Evolutionary conservation across 768 basidiomycete genomes (phyloP), one percentile per base, ranked within the genome.

Genomic region (Phlebiopsis flavidoalba): DNA sequence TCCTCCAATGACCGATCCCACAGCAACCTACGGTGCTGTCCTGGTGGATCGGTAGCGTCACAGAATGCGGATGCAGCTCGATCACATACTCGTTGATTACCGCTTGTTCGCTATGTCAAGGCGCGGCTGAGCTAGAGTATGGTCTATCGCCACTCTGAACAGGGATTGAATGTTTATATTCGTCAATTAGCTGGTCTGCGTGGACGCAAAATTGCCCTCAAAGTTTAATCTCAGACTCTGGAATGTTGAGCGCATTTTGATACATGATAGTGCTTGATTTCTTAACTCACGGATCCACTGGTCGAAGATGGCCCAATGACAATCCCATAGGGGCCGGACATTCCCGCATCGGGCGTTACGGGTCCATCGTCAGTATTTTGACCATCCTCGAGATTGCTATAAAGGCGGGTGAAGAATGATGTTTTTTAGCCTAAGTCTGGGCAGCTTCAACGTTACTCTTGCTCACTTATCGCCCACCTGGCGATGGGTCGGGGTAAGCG

Each of bases 41-140:
- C 81, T 8, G 67, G 68, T 17, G 12, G 59, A 33, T n/a, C n/a
- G 61, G 50, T 8, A 62, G 69, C 22, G 76, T 71, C 15, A 80
- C 77, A 56, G n/a, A 62, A n/a, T 84, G 83, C 66, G 69, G 69
- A 62, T 83, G 83, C 68, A 82, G 77, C 64, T 75, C 81, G 0
- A 79, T 84, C 11, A 78, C 78, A 50, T 85, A 83, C 69, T 78
- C 78, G n/a, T 64, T 83, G 64, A 64, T 81, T 59, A 77, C 76
- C 56, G 80, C 81, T n/a, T 85, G 83, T 64, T 75, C 78, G 4
- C 64, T 68, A 11, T 85, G 83, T 64, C 83, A 85, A 66, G 52
- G 51, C n/a, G 48, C 19, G 11, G 11, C 12, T 21, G 19, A 12
- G 11, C n/a, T 49, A 19, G 11, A 11, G 48, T 49, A 49, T 19